Conservation (phyloP, 345 rosid species). For the Moricandia moricandioides region DNA sequence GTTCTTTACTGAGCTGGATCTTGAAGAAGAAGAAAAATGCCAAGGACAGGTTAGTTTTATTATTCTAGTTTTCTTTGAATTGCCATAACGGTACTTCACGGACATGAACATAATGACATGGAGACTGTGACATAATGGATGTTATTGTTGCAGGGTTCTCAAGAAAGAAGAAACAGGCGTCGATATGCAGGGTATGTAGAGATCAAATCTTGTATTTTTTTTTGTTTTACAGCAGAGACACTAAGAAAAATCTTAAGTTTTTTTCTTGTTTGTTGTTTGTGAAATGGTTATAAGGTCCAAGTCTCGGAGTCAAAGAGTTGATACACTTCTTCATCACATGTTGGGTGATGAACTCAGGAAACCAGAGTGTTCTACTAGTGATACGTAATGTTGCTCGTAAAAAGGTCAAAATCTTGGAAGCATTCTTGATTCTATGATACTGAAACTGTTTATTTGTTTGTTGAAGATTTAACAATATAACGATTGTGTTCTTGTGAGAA, state of each 20-base stretch:
- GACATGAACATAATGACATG: neutral
- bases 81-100: neutral
- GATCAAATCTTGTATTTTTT: neutral
- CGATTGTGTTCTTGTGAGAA: neutral
- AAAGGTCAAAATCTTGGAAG: conserved; percentile 9
- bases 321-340: conserved; percentile 88
- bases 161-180: conserved; percentile 39
- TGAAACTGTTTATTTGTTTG: neutral
- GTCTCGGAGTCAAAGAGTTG: conserved; percentile 84
- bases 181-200: conserved; percentile 64
- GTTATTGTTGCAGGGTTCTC: conserved; percentile 46
- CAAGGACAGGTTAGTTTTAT: conserved; percentile 59
- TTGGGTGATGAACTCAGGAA: conserved; percentile 52
- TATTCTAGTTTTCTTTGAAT: neutral
- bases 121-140: neutral
- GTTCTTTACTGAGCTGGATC: conserved; percentile 91
- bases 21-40: conserved; percentile 55
- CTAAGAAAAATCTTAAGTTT: neutral
- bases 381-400: neutral
- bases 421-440: neutral
- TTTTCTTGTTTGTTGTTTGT: conserved; percentile 1
- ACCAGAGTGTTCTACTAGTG: conserved; percentile 36
- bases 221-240: neutral
- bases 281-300: conserved; percentile 57
- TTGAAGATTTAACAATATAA: neutral